Conservation (phyloP, 805 yeast genomes). For the Cyberlindnera euphorbiae region DNA sequence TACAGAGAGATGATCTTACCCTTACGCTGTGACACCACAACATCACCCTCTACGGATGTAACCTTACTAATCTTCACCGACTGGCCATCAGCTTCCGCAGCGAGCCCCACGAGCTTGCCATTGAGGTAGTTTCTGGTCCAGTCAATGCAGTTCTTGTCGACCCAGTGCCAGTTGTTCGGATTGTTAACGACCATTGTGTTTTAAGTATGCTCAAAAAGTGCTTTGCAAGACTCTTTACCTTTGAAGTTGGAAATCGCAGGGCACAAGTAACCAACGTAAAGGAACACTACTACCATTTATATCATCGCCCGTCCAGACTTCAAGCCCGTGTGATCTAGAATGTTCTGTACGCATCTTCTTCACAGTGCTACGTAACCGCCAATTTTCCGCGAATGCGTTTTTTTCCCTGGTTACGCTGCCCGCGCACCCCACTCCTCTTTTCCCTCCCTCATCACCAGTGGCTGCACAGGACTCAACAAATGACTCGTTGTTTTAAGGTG, state of each 20-base stretch:
- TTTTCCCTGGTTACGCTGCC: background rate
- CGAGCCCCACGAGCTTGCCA: constrained; percentile 50
- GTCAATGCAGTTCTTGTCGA: constrained; percentile 89
- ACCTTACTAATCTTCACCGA: constrained; percentile 34
- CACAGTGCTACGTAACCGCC: background rate
- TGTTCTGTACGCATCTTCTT: background rate
- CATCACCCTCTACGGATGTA: constrained; percentile 78
- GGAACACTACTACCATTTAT: too few species aligned
- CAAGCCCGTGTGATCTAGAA: too few species aligned
- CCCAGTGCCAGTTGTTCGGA: constrained; percentile 99
- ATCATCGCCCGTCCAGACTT: too few species aligned
- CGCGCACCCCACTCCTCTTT: background rate
- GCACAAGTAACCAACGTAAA: too few species aligned
- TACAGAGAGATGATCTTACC: constrained; percentile 92
- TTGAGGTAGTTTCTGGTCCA: constrained; percentile 83
- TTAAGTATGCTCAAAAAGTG: too few species aligned
- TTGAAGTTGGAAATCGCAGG: too few species aligned
- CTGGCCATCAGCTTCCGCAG: constrained; percentile 21
- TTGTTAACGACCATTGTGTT: constrained; percentile 81
- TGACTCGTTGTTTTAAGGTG: too few species aligned
- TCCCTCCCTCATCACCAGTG: background rate
- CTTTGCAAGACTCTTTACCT: too few species aligned
- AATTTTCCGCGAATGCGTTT: background rate
- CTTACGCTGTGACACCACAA: constrained; percentile 94
- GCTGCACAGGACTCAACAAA: too few species aligned